Base-by-base conservation (phyloP, 163 green algal genomes). In the Scenedesmus sp. region DNA sequence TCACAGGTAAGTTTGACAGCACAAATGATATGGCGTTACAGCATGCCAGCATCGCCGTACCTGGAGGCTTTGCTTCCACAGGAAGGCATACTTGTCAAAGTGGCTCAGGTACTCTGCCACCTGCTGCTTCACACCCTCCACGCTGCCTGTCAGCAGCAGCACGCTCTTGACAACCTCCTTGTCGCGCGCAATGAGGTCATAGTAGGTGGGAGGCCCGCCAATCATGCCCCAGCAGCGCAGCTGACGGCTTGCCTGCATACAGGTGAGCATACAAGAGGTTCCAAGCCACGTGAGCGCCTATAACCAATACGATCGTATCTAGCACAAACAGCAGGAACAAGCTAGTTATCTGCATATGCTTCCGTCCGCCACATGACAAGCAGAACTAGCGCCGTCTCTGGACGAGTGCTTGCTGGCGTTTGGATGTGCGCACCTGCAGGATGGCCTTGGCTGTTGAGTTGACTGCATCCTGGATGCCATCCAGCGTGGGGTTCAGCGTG, bases 401-500 rank as follows among this genome's bases (percentile, higher is more conserved):
- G 66, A 6, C 59, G 16, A 16, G 13, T 4, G 66, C 70, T 52
- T 10, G 70, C 70, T 88, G 52, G 7, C 74, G 82, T 73, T 56
- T 13, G 88, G 60, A 94, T 46, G 90, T 88, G 92, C 87, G 4
- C 66, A 86, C 88, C 79, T 92, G 84, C 86, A 94, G 73, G 79
- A 94, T 92, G 66, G 90, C 94, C 92, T 98, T 98, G 85, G 96
- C 96, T 64, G 95, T 98, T 56, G 93, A 88, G 92, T 98, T 98
- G 93, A 99, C 97, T 76, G 96, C 94, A 8, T 94, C 76, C 96
- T 99, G 97, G 84, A 99, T 98, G n/a, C 97, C 96, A 26, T 98
- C 97, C 84, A 99, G 95, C 5, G 94, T 95, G 9, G 97, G 97
- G 92, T 96, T 97, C 89, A 99, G 95, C 55, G 92, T 93, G 16